Evolutionary conservation across 2,329 filamentous ascomycete genomes (phyloP), one percentile per base, ranked within the genome.

Genomic region (Hymenoscyphus infarciens): DNA sequence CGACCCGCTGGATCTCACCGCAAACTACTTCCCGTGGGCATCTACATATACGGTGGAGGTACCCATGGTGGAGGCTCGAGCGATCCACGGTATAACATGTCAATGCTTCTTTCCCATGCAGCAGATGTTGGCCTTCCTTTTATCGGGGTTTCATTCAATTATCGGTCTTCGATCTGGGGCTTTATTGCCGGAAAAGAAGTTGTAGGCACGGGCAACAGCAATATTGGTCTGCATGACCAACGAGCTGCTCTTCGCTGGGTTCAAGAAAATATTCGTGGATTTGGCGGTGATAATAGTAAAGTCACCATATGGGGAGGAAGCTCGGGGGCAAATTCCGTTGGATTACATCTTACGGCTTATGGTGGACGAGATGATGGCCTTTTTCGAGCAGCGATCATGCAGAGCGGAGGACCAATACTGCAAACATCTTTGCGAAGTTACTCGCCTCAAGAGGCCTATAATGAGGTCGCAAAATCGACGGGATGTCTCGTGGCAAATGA

Each of bases 81-180:
- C 11, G 79, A 82, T 61, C 71, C 78, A 15, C 76, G 82, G 29
- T 87, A 87, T 70, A 87, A 87, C 66, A 75, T 86, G 57, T 82
- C 81, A 10, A 83, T 80, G 63, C 80, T 87, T 55, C 80, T 87
- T 1, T 66, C 77, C 19, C 76, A 80, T 53, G 76, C 78, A 0
- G 74, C 76, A 3, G 64, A 72, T 7, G 77, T 78, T 11, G 72
- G 74, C 62, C 77, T 77, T 62, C 79, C 77, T 2, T 76, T 82
- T 58, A 78, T 82, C 45, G 79, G 71, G 0, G 76, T 82, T 5
- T 76, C 74, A 6, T 69, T 82, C 53, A 80, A 81, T 60, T 82
- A 81, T 60, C 74, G 80, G 19, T 70, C 79, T 7, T 74, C 73
- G 13, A 75, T 75, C 10, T 82, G 76, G 72, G 80, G 80, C 1